phyloP scores from a whole-genome alignment of 306 rosid genomes.

The Morella rubra region DNA sequence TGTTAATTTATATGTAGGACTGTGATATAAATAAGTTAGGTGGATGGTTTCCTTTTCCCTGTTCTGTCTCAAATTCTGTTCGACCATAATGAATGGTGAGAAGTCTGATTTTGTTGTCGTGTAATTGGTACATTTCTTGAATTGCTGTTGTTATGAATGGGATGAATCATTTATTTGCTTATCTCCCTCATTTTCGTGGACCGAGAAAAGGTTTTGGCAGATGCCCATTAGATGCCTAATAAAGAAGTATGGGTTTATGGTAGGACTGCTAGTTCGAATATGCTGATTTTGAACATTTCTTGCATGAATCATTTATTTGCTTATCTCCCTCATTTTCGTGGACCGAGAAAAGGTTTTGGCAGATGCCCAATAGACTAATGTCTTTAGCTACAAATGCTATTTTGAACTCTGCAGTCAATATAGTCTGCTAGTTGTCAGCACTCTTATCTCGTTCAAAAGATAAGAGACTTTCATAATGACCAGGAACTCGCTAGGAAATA shows the following conservation, averaged over 20 bases:
- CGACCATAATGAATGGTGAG: not conserved
- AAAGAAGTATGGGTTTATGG: too few species aligned
- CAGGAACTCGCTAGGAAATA: too few species aligned
- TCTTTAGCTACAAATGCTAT: slow-evolving; percentile 28
- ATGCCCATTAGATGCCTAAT: slow-evolving; percentile 23
- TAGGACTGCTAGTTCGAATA: too few species aligned
- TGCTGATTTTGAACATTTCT: too few species aligned
- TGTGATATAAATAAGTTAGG: slow-evolving; percentile 52
- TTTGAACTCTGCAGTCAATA: slow-evolving; percentile 26
- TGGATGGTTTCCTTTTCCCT: not conserved
- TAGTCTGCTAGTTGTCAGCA: slow-evolving; percentile 11
- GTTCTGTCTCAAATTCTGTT: not conserved
- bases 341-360: slow-evolving; percentile 30
- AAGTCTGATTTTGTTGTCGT: slow-evolving; percentile 15
- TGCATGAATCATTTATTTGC: slow-evolving; percentile 18
- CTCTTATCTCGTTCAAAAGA: not conserved
- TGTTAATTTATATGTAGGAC: slow-evolving; percentile 21
- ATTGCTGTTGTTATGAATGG: slow-evolving; percentile 2
- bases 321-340: slow-evolving; percentile 33
- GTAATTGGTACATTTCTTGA: not conserved
- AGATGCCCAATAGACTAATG: slow-evolving; percentile 20
- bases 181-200: slow-evolving; percentile 31
- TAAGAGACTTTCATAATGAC: too few species aligned
- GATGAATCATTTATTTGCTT: slow-evolving; percentile 20
- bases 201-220: slow-evolving; percentile 29